Evolutionary conservation across 768 basidiomycete species (phyloP).

Genomic region (Amanita phalloides): DNA sequence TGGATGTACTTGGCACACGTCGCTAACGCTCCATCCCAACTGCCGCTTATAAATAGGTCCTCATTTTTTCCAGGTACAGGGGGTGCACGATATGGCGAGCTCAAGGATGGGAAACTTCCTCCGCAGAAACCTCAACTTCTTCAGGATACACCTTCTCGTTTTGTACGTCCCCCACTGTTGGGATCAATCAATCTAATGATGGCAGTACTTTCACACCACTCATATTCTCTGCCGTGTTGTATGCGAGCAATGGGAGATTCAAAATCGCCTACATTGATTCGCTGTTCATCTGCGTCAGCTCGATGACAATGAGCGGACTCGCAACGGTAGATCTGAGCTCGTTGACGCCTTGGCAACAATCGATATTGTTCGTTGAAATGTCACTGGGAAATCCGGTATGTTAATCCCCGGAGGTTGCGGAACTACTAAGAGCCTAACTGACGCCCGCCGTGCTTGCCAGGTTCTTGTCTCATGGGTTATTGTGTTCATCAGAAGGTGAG

Average conservation of each 20-base stretch:
- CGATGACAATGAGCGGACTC: slow-evolving; percentile 73
- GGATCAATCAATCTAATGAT: slow-evolving; percentile 7
- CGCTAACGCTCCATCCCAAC: too few relatives aligned
- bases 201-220: slow-evolving; percentile 71
- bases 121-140: slow-evolving; percentile 52
- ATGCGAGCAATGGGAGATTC: slow-evolving; percentile 67
- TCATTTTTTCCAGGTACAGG: background rate
- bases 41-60: background rate
- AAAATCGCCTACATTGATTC: slow-evolving; percentile 69
- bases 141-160: slow-evolving; percentile 47
- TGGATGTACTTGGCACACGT: too few relatives aligned
- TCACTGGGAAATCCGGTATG: slow-evolving; percentile 63
- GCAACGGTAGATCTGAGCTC: slow-evolving; percentile 58
- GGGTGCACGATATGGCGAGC: background rate
- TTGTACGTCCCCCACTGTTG: slow-evolving; percentile 31
- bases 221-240: slow-evolving; percentile 71
- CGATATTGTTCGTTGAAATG: slow-evolving; percentile 69
- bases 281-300: slow-evolving; percentile 67
- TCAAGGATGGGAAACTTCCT: slow-evolving; percentile 13
- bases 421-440: background rate
- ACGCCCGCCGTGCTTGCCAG: slow-evolving; percentile 20
- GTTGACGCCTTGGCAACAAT: slow-evolving; percentile 63
- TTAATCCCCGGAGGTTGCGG: slow-evolving; percentile 5
- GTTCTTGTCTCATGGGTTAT: slow-evolving; percentile 77
- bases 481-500: slow-evolving; percentile 66